Evolutionary conservation across 2,329 filamentous ascomycete species (phyloP), one percentile per base, ranked within the genome.

Genomic region (Microthyrium microscopicum): DNA sequence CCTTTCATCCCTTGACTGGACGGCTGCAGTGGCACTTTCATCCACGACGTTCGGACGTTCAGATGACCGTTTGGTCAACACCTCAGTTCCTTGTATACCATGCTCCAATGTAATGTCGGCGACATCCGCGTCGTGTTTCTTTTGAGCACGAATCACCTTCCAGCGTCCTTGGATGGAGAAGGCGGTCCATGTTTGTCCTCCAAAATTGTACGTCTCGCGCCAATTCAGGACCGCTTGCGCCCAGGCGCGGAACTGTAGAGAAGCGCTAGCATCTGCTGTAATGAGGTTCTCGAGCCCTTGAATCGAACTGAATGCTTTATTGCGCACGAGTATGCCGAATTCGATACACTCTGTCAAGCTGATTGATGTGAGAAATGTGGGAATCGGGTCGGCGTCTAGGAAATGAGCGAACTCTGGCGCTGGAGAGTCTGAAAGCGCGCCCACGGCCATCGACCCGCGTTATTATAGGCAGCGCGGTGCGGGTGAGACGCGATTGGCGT

Each of bases 211-310:
- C 5, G 31, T 18, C 8, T 31, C 16, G 27, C 5, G 31, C 36
- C 29, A 37, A 44, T 15, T 34, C 29, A 5, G 39, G 3, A 46
- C 18, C 4, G 48, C 46, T 21, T 47, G 44, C 7, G 42, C 31
- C 48, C 49, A 51, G 4, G 48, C 44, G 26, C 45, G 40, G 31
- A 51, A 52, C 5, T 46, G 39, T 3, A 46, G 36, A 12, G 44
- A 42, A 19, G 35, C 24, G 9, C 40, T 35, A 12, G 37, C 29
- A 5, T 40, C 18, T 6, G 26, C 41, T 7, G 41, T 8, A 12
- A 49, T 31, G 5, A 16, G 13, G 22, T 37, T 26, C 12, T 28
- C 34, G 4, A 47, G 20, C 5, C 17, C 24, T 5, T 21, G 9
- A 15, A 28, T 29, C 20, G 20, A 31, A 6, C 45, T 44, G 8